phyloP scores from a whole-genome alignment of 352 stramenopile genomes.

The Pythium aristosporum region DNA sequence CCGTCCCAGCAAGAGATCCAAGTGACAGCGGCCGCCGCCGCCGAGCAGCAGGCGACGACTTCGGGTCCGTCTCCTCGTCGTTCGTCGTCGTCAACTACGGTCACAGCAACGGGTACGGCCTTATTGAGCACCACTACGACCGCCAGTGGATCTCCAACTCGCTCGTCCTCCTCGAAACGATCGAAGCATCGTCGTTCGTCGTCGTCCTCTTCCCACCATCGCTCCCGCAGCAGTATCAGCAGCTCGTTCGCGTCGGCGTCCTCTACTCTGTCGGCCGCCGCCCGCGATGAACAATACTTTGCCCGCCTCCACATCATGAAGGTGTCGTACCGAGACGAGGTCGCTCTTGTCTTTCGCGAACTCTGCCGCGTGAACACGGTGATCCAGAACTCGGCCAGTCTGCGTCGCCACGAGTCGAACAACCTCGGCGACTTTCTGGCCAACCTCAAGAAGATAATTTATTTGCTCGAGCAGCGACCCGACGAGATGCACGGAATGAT shows the following conservation, averaged over 20 bases:
- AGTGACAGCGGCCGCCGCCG: conserved; percentile 13
- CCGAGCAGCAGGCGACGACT: conserved; percentile 9
- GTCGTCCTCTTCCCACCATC: conserved; percentile 4
- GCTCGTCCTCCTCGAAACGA: conserved; percentile 18
- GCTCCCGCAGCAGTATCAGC: background rate
- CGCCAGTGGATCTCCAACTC: background rate
- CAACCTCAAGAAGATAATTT: conserved; percentile 90
- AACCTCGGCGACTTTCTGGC: conserved; percentile 78
- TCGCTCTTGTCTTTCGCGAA: conserved; percentile 77
- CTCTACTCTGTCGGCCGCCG: conserved; percentile 9
- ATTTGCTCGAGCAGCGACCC: conserved; percentile 83
- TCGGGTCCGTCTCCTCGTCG: background rate
- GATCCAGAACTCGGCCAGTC: conserved; percentile 74
- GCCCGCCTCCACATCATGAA: conserved; percentile 68
- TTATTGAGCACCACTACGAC: background rate
- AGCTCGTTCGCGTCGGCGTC: conserved; percentile 17
- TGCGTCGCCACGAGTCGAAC: conserved; percentile 77
- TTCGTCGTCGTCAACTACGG: background rate
- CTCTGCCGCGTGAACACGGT: conserved; percentile 79
- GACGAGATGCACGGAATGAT: conserved; percentile 77
- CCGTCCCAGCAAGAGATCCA: conserved; percentile 39
- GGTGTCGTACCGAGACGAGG: conserved; percentile 72
- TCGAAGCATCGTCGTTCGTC: conserved; percentile 23
- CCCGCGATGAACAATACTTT: conserved; percentile 66
- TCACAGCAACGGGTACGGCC: conserved; percentile 4